Conservation (phyloP, 345 rosid genomes). For the Syzygium grande region DNA sequence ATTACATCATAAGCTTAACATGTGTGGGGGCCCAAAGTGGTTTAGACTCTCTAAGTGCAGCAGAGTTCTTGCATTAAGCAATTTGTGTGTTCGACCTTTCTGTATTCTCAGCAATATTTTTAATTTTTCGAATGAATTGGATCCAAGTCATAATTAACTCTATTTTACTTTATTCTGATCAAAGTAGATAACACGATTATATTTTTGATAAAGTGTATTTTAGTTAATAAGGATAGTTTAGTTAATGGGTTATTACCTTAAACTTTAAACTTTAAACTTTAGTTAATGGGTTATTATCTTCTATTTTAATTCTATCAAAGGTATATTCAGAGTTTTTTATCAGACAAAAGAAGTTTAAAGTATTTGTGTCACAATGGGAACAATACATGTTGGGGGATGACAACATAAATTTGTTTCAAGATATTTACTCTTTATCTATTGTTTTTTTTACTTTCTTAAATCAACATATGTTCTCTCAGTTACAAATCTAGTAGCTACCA, state of each 20-base stretch:
- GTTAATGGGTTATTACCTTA: too few relatives aligned
- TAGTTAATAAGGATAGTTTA: neutral
- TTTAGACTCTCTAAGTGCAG: neutral
- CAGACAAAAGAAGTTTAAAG: too few relatives aligned
- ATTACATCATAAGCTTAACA: neutral
- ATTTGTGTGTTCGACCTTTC: neutral
- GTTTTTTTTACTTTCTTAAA: neutral
- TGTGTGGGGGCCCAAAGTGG: neutral
- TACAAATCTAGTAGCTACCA: neutral
- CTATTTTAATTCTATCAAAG: too few relatives aligned
- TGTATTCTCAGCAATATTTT: neutral
- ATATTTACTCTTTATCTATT: neutral
- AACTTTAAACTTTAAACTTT: too few relatives aligned
- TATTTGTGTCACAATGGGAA: neutral
- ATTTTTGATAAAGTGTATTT: neutral
- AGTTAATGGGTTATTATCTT: too few relatives aligned
- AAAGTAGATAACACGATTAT: neutral
- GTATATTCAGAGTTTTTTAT: too few relatives aligned
- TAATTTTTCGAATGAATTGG: neutral
- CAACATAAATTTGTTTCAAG: neutral
- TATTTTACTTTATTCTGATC: neutral
- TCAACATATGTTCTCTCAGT: neutral
- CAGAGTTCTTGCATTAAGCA: neutral
- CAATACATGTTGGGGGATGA: neutral
- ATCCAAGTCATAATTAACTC: neutral